Percentiles rank a stretch among this genome's conserved stretches.
phyloP scores from a whole-genome alignment of 345 rosid species.

The Populus davidiana region DNA sequence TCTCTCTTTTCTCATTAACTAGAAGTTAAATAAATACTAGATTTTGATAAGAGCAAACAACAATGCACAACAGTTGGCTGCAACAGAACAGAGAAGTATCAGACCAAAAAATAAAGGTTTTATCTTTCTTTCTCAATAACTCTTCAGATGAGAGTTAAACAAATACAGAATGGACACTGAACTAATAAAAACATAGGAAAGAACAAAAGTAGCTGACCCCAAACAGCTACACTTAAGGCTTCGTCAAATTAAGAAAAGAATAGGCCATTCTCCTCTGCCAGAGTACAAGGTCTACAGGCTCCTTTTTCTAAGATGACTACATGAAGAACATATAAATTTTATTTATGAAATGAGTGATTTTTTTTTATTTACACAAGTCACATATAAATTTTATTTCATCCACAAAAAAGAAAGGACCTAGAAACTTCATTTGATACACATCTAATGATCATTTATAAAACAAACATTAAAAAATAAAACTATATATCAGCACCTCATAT shows the following conservation, averaged over 20 bases:
- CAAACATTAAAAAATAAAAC: not conserved
- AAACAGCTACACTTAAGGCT: not conserved
- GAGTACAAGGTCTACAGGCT: not conserved
- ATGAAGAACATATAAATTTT: too few relatives aligned
- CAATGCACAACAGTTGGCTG: not conserved
- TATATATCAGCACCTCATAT: not conserved
- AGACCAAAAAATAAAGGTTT: not conserved
- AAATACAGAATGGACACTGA: not conserved
- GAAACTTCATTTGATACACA: not conserved
- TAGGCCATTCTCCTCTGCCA: not conserved
- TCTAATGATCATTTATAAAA: not conserved
- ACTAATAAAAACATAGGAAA: not conserved
- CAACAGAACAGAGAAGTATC: not conserved
- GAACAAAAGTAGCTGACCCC: not conserved
- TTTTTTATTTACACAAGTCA: not conserved
- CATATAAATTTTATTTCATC: not conserved
- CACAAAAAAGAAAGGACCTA: not conserved
- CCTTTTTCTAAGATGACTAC: not conserved
- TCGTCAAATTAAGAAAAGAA: not conserved
- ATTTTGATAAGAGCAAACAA: not conserved
- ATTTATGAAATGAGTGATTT: not conserved
- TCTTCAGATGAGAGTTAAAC: not conserved
- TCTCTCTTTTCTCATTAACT: not conserved
- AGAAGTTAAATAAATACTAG: not conserved
- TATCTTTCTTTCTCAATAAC: not conserved